Base-by-base conservation (phyloP, 2,329 filamentous ascomycete species). In the Hymenoscyphus fructigenus region DNA sequence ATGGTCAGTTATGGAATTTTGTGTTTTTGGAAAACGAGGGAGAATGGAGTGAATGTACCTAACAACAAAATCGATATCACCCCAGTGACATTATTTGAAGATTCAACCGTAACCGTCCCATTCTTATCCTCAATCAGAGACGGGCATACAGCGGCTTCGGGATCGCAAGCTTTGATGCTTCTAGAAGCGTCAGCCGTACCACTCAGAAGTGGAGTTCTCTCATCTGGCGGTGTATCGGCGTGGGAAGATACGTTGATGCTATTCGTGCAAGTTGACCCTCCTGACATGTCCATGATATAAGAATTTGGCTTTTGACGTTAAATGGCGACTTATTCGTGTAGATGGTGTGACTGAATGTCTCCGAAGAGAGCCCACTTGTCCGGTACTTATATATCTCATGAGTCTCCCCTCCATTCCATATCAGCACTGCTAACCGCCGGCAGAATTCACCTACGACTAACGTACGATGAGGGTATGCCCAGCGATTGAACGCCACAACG, bases 1-100 rank as follows among this genome's bases (percentile, higher is more conserved):
- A 85, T 12, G 87, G 72, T 66, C 17, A 15, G 15, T 29, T 36
- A 20, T 23, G 34, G 9, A 20, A 23, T 34, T 5, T 28, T 28
- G 12, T 53, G 20, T n/a, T 47, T 44, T 17, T 20, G 14, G 12
- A 57, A 64, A 26, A 20, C 44, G 32, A 34, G 26, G 38, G 9
- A 38, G 14, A 63, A 9, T 5, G 3, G 12, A 57, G 9, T 23
- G 34, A 36, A 58, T 47, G 29, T 55, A 67, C 66, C 68, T 34
- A 70, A 29, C 28, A 69, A 41, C 20, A 71, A 55, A 64, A 71
- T 65, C 6, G 61, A 71, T 14, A 71, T 71, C 7, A 69, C 57
- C 9, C 65, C 64, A 12, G 59, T 65, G 60, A 69, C 62, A 64
- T 66, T 67, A 20, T 38, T 55, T 3, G 32, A 28, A 9, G 23